These are phyloP conservation scores for Periconia sp. DNA, from an alignment of 2,329 filamentous ascomycete species.

Conservation along the genomic window DNA sequence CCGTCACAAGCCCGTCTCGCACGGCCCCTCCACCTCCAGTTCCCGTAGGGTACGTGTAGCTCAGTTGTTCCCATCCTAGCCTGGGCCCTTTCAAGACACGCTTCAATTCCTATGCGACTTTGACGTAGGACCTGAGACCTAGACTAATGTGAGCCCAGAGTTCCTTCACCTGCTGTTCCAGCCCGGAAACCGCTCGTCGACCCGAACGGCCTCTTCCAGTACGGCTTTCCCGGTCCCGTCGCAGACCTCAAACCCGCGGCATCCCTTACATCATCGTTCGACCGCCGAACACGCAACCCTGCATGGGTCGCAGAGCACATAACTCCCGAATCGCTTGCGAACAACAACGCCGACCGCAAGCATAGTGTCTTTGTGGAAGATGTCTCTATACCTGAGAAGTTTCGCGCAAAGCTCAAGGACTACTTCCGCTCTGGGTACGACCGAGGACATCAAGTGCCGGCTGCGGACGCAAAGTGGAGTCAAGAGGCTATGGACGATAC, in stretches of 20 bases:
- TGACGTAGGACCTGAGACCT: too few species aligned
- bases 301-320: constrained; percentile 95
- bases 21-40: constrained; percentile 29
- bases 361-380: constrained; percentile 87
- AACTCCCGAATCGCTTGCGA: constrained; percentile 80
- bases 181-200: constrained; percentile 49
- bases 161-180: constrained; percentile 29
- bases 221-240: constrained; percentile 86
- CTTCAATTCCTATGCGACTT: too few species aligned
- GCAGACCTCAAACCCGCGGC: constrained; percentile 78
- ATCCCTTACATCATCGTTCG: constrained; percentile 85
- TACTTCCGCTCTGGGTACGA: constrained; percentile 96
- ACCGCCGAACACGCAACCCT: constrained; percentile 89
- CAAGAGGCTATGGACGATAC: constrained; percentile 95
- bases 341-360: constrained; percentile 80
- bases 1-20: constrained; percentile 33
- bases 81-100: too few species aligned
- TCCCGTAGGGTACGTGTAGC: too few species aligned
- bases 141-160: too few species aligned
- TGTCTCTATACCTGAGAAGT: constrained; percentile 76
- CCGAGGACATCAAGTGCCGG: constrained; percentile 94
- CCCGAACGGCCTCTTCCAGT: constrained; percentile 59
- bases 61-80: too few species aligned
- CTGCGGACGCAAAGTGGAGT: constrained; percentile 94
- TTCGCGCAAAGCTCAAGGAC: constrained; percentile 88